Evolutionary conservation across 2,329 filamentous ascomycete species (phyloP).

Genomic region (Botrytis fragariae): DNA sequence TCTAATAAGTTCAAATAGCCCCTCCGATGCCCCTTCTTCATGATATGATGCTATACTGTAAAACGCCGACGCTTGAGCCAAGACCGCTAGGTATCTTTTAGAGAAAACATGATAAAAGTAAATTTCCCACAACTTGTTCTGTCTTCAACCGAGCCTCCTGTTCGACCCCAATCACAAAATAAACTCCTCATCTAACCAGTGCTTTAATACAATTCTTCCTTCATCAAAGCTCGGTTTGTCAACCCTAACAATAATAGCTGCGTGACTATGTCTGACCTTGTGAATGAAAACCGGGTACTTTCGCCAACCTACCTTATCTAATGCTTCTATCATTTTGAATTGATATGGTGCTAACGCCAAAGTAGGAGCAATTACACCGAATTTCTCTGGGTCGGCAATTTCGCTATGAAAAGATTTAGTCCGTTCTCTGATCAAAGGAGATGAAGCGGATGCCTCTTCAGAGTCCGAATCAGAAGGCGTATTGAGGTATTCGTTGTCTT

Average conservation of each 20-base stretch:
- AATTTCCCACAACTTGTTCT: not conserved
- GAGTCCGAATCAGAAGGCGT: conserved; percentile 51
- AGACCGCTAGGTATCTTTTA: not conserved
- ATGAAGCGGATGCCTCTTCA: conserved; percentile 32
- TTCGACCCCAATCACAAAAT: conserved; percentile 25
- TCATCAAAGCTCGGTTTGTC: conserved; percentile 68
- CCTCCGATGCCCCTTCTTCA: not conserved
- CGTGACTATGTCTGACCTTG: conserved; percentile 77
- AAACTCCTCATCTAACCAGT: conserved; percentile 80
- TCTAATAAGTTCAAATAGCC: not conserved
- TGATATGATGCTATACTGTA: not conserved
- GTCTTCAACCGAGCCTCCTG: not conserved
- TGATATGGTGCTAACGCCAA: conserved; percentile 77
- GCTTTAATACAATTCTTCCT: conserved; percentile 71
- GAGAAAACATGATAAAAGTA: not conserved
- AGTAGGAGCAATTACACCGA: conserved; percentile 49
- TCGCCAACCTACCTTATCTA: conserved; percentile 65
- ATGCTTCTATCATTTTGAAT: conserved; percentile 77
- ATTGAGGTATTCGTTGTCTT: conserved; percentile 66
- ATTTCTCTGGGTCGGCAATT: conserved; percentile 26
- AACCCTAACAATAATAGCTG: conserved; percentile 80
- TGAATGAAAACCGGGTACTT: conserved; percentile 73
- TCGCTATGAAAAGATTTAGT: conserved; percentile 21
- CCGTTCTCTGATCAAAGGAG: conserved; percentile 21
- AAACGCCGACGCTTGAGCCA: conserved; percentile 14